Base-by-base conservation (phyloP, 805 yeast species). In the Pichia manshurica region DNA sequence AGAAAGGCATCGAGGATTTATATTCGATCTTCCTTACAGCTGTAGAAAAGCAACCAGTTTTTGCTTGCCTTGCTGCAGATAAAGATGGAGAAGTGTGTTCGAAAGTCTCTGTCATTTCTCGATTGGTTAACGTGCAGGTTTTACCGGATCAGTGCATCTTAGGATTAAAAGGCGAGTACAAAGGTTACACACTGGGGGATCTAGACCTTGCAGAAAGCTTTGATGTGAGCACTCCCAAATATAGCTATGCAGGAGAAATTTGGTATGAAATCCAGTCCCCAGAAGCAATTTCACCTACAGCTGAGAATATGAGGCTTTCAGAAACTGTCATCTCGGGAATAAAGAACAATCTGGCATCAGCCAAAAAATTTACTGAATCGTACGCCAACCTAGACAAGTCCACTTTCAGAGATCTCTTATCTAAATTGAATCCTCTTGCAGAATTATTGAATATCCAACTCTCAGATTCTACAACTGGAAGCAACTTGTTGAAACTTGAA, bases 371-470 rank as follows among this genome's bases (percentile, higher is more conserved):
- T 32, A 16, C 37, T 4, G 23, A 21, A 23, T 31, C 33, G n/a
- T 45, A 45, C 39, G 17, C 28, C 25, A 22, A 28, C 4, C 22
- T 40, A n/a, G 16, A 31, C 7, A 17, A 31, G 8, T 15, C 15
- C 6, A 19, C 17, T 13, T 45, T 48, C 13, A 45, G 37, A 25
- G 36, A 34, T 15, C 56, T 64, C 33, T 63, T 81, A 13, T 58
- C 79, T 20, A 67, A 77, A 2, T 63, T 82, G 19, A 73, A 82
- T 10, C 89, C 89, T 0, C 61, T 82, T 45, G 78, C 85, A 0
- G 75, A 75, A 52, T 72, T 81, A 0, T 63, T 82, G n/a, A 75
- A 71, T 53, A 59, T 77, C 40, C 86, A 81, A 57, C 66, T 82
- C 45, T 56, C 62, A 0, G 44, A 59, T 0, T 71, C 71, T 3